phyloP scores from a whole-genome alignment of 768 basidiomycete genomes.

The Mycena vitilis region DNA sequence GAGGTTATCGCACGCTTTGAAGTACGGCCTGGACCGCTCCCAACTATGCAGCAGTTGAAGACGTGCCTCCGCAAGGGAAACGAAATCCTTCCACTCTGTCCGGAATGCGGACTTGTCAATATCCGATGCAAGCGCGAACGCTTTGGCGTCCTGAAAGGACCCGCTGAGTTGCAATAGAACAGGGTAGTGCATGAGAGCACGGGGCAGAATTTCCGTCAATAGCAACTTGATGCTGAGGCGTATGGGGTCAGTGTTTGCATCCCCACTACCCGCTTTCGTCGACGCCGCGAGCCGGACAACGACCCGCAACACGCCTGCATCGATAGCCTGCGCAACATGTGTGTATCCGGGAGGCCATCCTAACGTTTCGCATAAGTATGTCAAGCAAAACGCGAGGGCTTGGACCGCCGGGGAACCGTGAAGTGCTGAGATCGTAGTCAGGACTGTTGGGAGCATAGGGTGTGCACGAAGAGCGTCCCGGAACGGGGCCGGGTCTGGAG shows the following conservation, averaged over 20 bases:
- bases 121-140: not conserved
- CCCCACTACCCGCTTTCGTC: not conserved
- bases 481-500: not conserved
- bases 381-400: slow-evolving; percentile 1
- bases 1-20: slow-evolving; percentile 4
- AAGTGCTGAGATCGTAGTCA: slow-evolving; percentile 1
- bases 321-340: not conserved
- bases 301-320: slow-evolving; percentile 2
- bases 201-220: slow-evolving; percentile 1
- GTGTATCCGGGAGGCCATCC: slow-evolving; percentile 3
- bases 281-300: slow-evolving; percentile 1
- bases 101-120: not conserved
- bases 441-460: not conserved
- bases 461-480: not conserved
- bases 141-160: slow-evolving; percentile 1
- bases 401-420: not conserved
- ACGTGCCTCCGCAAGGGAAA: not conserved
- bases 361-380: not conserved
- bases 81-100: not conserved
- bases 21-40: not conserved
- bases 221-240: not conserved
- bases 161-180: slow-evolving; percentile 1
- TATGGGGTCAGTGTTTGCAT: not conserved
- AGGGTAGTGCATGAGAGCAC: not conserved
- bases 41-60: not conserved